Conservation (phyloP, 768 basidiomycete species). For the Termitomyces sp. region DNA sequence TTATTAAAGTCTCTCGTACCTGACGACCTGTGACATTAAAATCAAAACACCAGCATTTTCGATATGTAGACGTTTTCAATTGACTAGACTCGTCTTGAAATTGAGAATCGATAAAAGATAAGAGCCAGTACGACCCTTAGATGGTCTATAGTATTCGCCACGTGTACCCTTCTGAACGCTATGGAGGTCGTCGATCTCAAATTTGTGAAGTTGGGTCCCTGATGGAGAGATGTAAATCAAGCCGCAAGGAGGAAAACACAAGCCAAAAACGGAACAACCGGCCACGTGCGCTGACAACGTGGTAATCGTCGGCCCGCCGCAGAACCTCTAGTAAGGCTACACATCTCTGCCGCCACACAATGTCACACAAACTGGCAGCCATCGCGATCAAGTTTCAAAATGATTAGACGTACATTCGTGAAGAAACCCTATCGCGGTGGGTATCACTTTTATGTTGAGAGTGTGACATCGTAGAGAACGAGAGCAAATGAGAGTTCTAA, state of each 20-base stretch:
- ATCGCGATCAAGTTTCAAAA: too few species aligned
- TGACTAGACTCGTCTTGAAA: too few species aligned
- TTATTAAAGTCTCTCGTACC: conserved; percentile 16
- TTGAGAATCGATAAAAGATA: too few species aligned
- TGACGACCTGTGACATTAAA: conserved; percentile 19
- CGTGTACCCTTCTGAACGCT: conserved; percentile 6
- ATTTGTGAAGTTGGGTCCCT: neutral
- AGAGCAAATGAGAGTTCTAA: too few species aligned
- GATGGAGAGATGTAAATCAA: too few species aligned
- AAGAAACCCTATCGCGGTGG: too few species aligned
- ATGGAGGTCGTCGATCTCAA: neutral
- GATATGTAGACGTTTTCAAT: neutral
- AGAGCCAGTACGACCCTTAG: neutral
- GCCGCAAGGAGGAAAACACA: too few species aligned
- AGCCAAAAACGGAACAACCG: conserved; percentile 34
- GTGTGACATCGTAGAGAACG: too few species aligned
- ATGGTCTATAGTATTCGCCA: conserved; percentile 2
- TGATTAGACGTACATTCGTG: neutral
- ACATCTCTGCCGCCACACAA: conserved; percentile 6
- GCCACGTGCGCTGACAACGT: conserved; percentile 31
- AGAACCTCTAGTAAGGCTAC: too few species aligned
- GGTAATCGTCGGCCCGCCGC: conserved; percentile 18
- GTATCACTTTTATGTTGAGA: too few species aligned
- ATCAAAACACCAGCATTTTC: conserved; percentile 11
- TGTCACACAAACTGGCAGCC: neutral